Conservation (phyloP, 2,329 filamentous ascomycete genomes). For the Basipetospora sp. region DNA sequence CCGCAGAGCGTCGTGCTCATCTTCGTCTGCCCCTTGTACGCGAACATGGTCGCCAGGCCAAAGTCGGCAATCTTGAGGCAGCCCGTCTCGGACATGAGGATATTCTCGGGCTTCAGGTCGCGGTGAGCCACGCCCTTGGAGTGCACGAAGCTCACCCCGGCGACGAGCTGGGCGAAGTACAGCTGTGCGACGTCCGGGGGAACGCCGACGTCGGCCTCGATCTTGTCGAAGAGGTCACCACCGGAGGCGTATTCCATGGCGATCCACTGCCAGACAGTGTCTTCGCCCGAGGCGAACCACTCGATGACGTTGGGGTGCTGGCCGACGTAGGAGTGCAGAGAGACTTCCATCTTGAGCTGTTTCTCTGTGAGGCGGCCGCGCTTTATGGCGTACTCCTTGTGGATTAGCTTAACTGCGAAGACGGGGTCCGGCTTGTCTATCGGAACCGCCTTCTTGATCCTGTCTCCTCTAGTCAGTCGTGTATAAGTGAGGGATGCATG, state of each 20-base stretch:
- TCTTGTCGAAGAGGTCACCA: constrained; percentile 96
- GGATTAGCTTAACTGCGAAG: constrained; percentile 96
- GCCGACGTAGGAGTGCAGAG: constrained; percentile 74
- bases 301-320: constrained; percentile 88
- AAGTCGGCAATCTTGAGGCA: constrained; percentile 93
- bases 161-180: constrained; percentile 85
- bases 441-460: constrained; percentile 86
- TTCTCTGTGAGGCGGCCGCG: constrained; percentile 78
- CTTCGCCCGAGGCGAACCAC: constrained; percentile 78
- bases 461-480: too few species aligned
- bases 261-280: constrained; percentile 84
- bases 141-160: constrained; percentile 88
- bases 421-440: constrained; percentile 53
- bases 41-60: constrained; percentile 84
- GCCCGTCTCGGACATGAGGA: constrained; percentile 70
- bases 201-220: constrained; percentile 94
- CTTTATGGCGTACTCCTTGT: constrained; percentile 85
- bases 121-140: constrained; percentile 88
- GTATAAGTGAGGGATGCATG: neutral
- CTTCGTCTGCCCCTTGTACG: constrained; percentile 73
- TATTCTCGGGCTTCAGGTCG: constrained; percentile 88
- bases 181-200: constrained; percentile 87
- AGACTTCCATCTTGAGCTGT: constrained; percentile 83
- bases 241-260: constrained; percentile 95
- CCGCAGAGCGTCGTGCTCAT: constrained; percentile 81